These are phyloP conservation scores for Cucurbita argyrosperma DNA, from an alignment of 306 rosid species.

Conservation along the genomic window DNA sequence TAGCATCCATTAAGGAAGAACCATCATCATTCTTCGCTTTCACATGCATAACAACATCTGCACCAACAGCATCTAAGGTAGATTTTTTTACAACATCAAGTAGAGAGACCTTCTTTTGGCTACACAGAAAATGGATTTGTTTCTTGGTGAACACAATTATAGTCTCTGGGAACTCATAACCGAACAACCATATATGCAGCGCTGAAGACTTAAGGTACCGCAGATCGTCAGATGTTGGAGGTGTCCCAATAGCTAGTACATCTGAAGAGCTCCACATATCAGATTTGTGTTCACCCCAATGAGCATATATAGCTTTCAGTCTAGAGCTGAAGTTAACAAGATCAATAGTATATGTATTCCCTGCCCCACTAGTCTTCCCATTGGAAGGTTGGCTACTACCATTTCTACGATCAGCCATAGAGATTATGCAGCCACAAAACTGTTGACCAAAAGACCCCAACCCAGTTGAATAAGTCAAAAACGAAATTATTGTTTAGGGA, in stretches of 20 bases:
- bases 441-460: background rate
- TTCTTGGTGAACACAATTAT: conserved; percentile 72
- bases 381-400: conserved; percentile 47
- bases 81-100: conserved; percentile 52
- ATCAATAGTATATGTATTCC: conserved; percentile 47
- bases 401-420: conserved; percentile 73
- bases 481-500: background rate
- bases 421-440: conserved; percentile 1
- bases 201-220: conserved; percentile 86
- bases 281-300: conserved; percentile 51
- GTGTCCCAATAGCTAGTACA: conserved; percentile 52
- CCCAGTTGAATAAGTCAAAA: background rate
- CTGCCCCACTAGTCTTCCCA: conserved; percentile 44
- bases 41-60: conserved; percentile 64
- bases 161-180: conserved; percentile 89
- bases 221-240: conserved; percentile 80
- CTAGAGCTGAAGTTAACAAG: conserved; percentile 42
- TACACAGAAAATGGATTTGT: conserved; percentile 73
- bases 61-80: conserved; percentile 60
- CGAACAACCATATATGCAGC: conserved; percentile 66
- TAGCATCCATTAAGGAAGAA: conserved; percentile 46
- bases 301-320: conserved; percentile 41
- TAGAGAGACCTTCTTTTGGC: conserved; percentile 77
- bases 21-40: conserved; percentile 79
- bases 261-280: conserved; percentile 70